phyloP scores from a whole-genome alignment of 140 eudicot species.

The Cichorium intybus region DNA sequence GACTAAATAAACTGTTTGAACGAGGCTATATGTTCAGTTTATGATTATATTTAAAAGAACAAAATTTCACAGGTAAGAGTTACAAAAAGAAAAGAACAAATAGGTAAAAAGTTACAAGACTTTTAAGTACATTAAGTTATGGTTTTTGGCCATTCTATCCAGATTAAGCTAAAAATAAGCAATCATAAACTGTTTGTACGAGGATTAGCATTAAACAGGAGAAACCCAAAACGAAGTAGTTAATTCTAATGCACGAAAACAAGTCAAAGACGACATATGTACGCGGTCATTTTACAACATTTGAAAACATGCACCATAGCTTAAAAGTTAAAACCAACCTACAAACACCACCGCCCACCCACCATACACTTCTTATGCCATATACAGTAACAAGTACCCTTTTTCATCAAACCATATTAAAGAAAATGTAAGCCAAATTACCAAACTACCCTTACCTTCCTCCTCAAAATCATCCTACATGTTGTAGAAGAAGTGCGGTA shows the following conservation, averaged over 20 bases:
- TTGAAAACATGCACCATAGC: conserved; percentile 18
- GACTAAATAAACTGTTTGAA: too few relatives aligned
- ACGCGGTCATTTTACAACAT: conserved; percentile 15
- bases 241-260: background rate
- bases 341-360: conserved; percentile 20
- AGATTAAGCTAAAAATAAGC: too few relatives aligned
- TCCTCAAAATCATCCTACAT: conserved; percentile 25
- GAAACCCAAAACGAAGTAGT: background rate
- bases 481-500: conserved; percentile 72
- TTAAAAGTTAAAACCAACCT: background rate
- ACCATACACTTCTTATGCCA: conserved; percentile 9
- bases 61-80: too few relatives aligned
- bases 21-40: too few relatives aligned
- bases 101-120: too few relatives aligned
- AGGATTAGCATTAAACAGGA: too few relatives aligned
- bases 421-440: conserved; percentile 9
- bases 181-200: too few relatives aligned
- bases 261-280: conserved; percentile 24
- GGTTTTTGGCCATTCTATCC: too few relatives aligned
- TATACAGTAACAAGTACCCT: conserved; percentile 29
- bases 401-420: conserved; percentile 7
- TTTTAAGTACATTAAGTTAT: too few relatives aligned
- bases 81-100: too few relatives aligned
- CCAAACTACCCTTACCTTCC: conserved; percentile 19
- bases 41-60: too few relatives aligned